Evolutionary conservation across 805 yeast genomes (phyloP), one percentile per base, ranked within the genome.

Genomic region (Candida broadrunensis): DNA sequence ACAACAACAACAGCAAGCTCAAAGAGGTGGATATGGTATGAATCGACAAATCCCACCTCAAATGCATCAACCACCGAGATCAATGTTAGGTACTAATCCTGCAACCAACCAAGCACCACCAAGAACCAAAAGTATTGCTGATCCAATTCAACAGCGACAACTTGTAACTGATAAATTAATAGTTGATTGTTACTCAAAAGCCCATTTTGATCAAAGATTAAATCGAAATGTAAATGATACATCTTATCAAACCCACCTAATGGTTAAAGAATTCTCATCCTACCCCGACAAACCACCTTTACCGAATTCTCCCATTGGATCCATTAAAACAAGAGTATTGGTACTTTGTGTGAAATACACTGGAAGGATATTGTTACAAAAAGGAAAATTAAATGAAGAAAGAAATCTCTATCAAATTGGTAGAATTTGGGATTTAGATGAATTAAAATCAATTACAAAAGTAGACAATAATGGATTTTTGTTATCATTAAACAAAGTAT

Each of bases 341-440:
- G 75, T 78, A 11, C 60, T 82, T 16, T 79, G 90, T 27, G 78
- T 77, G 2, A 79, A 83, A 55, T 70, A 75, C 36, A 73, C 82
- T 5, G 91, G 91, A 0, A 65, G 84, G 19, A 82, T 86, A 24
- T 72, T 81, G 42, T 52, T 90, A 11, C 96, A 89, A 58, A 90
- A 91, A 61, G 96, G 95, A 2, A 81, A 95, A 52, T 88, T 80
- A 57, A 84, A 85, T 50, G 68, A 77, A 8, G 56, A 51, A 27
- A 85, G 86, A 50, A 83, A 85, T 1, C 60, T 81, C 1, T 80
- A 85, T 52, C 97, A 90, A 62, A 87, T 90, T 38, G 98, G 98
- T 24, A 77, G 97, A 54, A 85, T 95, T 2, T 90, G 98, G 98
- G 81, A 80, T 46, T 65, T 91, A 52, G 85, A 78, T 44, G 95